Evolutionary conservation across 805 yeast species (phyloP).

Genomic region (Myxozyma geophila): DNA sequence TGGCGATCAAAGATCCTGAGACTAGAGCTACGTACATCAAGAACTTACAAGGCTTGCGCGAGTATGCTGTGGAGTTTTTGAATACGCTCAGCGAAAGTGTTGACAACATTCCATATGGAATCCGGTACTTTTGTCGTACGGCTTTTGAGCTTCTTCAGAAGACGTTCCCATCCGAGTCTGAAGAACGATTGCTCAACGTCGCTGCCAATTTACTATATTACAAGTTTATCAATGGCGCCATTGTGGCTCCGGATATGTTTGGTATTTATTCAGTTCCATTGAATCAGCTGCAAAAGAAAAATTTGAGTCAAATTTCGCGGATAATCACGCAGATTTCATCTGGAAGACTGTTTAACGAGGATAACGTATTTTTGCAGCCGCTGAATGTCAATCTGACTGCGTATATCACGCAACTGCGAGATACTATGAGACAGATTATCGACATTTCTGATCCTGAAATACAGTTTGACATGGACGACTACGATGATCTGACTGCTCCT

Average conservation of each 20-base stretch:
- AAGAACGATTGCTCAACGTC: conserved; percentile 63
- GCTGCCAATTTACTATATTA: conserved; percentile 60
- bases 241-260: conserved; percentile 50
- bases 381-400: conserved; percentile 70
- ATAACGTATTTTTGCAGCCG: conserved; percentile 75
- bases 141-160: conserved; percentile 43
- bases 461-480: conserved; percentile 63
- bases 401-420: conserved; percentile 54
- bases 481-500: conserved; percentile 68
- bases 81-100: conserved; percentile 54
- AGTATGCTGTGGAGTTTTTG: conserved; percentile 64
- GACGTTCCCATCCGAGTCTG: conserved; percentile 60
- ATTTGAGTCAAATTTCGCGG: conserved; percentile 60
- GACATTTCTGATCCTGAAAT: conserved; percentile 61
- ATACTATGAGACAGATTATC: conserved; percentile 54
- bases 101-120: conserved; percentile 55
- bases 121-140: conserved; percentile 60
- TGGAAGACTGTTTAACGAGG: conserved; percentile 66
- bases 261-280: conserved; percentile 54
- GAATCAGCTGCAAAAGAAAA: conserved; percentile 48
- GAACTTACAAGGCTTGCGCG: conserved; percentile 77
- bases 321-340: conserved; percentile 68
- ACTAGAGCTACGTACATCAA: conserved; percentile 71
- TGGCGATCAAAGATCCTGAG: conserved; percentile 78
- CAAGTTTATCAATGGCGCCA: conserved; percentile 46